phyloP scores from a whole-genome alignment of 441 rosid genomes.

The Melastoma candidum region DNA sequence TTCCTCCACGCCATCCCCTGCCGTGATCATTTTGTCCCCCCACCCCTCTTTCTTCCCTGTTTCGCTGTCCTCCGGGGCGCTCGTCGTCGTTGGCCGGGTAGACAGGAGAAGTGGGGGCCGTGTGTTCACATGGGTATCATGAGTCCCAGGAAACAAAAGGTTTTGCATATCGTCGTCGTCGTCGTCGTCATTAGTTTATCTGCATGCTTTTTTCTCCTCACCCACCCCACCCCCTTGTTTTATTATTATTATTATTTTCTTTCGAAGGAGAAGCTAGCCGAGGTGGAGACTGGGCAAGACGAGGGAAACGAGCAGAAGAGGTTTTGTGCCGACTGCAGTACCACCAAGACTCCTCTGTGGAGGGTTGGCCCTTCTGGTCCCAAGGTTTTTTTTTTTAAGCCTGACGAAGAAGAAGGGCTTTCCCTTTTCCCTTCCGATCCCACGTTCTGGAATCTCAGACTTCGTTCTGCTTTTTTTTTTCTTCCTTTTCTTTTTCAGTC shows the following conservation, averaged over 20 bases:
- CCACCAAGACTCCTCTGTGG: slow-evolving; percentile 86
- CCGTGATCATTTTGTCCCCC: no score
- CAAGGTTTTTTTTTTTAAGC: slow-evolving; percentile 32
- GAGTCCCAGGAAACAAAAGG: not conserved
- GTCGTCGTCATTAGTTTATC: not conserved
- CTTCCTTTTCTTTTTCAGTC: slow-evolving; percentile 33
- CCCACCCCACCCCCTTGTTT: not conserved
- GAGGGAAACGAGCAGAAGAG: slow-evolving; percentile 24
- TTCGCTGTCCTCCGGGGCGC: no score
- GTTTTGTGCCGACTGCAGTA: slow-evolving; percentile 59
- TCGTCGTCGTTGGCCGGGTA: no score
- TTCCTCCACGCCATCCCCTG: no score
- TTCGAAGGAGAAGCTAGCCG: not conserved
- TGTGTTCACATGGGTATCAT: not conserved
- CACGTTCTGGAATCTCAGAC: not conserved
- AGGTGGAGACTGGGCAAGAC: slow-evolving; percentile 23
- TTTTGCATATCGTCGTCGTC: not conserved
- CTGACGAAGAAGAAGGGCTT: no score
- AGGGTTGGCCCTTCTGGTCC: slow-evolving; percentile 93
- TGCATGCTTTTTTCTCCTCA: not conserved
- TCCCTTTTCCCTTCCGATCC: not conserved
- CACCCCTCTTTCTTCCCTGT: no score
- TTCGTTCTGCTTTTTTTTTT: no score
- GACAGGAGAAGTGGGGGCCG: no score
- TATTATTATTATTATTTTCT: not conserved